Evolutionary conservation across 2,329 filamentous ascomycete genomes (phyloP).

Genomic region (Fusarium goolgardi): DNA sequence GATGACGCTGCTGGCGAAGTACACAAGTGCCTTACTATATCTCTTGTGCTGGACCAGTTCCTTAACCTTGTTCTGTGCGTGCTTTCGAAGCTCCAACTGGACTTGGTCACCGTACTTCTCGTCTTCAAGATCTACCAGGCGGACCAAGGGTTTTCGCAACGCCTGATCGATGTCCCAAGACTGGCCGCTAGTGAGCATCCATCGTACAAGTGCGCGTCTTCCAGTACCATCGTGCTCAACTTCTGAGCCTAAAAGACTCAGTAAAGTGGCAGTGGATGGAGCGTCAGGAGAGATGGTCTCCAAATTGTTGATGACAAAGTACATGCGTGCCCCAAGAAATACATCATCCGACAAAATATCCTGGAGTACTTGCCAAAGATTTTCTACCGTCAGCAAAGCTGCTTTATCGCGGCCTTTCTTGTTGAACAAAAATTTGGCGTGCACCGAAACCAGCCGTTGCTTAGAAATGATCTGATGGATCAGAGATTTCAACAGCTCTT

Average conservation of each 20-base stretch:
- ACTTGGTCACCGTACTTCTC: constrained; percentile 37
- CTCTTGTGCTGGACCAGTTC: constrained; percentile 52
- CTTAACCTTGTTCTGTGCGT: constrained; percentile 53
- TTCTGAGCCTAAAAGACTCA: constrained; percentile 15
- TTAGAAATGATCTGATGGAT: constrained; percentile 54
- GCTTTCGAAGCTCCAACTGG: constrained; percentile 33
- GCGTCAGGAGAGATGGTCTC: constrained; percentile 53
- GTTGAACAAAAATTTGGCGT: constrained; percentile 52
- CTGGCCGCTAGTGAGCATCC: constrained; percentile 56
- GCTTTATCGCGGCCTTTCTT: constrained; percentile 36
- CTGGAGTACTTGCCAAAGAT: constrained; percentile 56
- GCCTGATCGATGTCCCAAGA: constrained; percentile 21
- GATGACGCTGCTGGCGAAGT: constrained; percentile 57
- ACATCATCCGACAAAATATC: constrained; percentile 54
- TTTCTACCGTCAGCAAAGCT: constrained; percentile 31
- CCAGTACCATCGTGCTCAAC: constrained; percentile 13
- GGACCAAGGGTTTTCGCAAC: constrained; percentile 11
- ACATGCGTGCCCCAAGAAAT: constrained; percentile 44
- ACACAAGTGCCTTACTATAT: constrained; percentile 57
- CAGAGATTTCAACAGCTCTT: constrained; percentile 56
- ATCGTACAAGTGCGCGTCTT: constrained; percentile 44
- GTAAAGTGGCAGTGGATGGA: constrained; percentile 22
- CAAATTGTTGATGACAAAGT: constrained; percentile 57
- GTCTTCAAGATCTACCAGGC: constrained; percentile 36
- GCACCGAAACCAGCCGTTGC: constrained; percentile 50